Evolutionary conservation across 768 basidiomycete genomes (phyloP).

Genomic region (Tephrocybe sp.): DNA sequence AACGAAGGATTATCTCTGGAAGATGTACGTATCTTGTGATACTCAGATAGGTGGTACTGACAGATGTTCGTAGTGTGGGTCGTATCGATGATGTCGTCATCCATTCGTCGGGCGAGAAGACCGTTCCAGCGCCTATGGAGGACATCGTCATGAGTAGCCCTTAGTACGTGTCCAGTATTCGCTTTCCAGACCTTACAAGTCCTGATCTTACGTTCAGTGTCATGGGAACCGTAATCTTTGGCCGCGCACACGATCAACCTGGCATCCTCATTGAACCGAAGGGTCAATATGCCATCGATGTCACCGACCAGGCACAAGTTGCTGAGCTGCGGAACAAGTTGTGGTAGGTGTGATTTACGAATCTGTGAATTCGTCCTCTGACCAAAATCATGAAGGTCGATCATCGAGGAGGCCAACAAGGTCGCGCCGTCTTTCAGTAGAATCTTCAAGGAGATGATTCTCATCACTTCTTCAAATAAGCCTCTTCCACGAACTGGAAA

Average conservation of each 20-base stretch:
- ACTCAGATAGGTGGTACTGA: background rate
- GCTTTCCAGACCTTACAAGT: background rate
- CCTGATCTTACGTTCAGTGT: conserved; percentile 21
- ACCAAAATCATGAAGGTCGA: no score
- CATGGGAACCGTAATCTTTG: conserved; percentile 39
- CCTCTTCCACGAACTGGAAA: no score
- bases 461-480: no score
- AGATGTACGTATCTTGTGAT: conserved; percentile 29
- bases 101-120: conserved; percentile 32
- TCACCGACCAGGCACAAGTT: conserved; percentile 17
- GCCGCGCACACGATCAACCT: conserved; percentile 30
- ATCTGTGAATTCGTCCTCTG: no score
- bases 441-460: no score
- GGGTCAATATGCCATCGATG: conserved; percentile 11
- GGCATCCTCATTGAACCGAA: conserved; percentile 32
- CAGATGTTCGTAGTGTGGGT: conserved; percentile 26
- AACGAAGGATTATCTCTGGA: conserved; percentile 39
- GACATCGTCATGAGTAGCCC: no score
- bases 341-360: conserved; percentile 30
- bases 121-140: conserved; percentile 28
- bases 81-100: conserved; percentile 31
- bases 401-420: no score
- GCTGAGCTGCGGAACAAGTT: conserved; percentile 29
- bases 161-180: conserved; percentile 14
- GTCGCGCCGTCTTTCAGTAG: no score